phyloP scores from a whole-genome alignment of 108 stramenopile species.

The Cyclostephanos invisitatus region DNA sequence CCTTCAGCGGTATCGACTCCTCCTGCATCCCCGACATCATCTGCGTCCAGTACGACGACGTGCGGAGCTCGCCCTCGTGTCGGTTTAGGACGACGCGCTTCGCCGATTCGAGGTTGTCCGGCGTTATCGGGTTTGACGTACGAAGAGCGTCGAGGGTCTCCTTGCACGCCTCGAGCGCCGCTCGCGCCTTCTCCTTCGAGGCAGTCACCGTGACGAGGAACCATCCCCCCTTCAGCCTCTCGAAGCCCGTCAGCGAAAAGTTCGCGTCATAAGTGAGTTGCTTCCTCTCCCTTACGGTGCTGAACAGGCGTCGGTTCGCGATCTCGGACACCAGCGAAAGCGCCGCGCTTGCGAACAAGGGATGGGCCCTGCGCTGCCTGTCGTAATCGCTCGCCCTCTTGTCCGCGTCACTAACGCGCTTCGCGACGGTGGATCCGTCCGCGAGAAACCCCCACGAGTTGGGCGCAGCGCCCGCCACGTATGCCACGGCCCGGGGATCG shows the following conservation, averaged over 20 bases:
- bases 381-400: slow-evolving; percentile 80
- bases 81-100: slow-evolving; percentile 94
- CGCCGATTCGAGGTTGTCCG: slow-evolving; percentile 94
- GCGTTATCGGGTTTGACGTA: slow-evolving; percentile 71
- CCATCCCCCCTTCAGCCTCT: slow-evolving; percentile 93
- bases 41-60: slow-evolving; percentile 89
- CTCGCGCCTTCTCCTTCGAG: slow-evolving; percentile 93
- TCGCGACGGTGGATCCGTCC: slow-evolving; percentile 80
- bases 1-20: slow-evolving; percentile 91
- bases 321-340: slow-evolving; percentile 87
- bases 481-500: slow-evolving; percentile 94
- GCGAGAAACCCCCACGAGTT: slow-evolving; percentile 91
- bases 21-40: slow-evolving; percentile 94
- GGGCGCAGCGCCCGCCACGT: slow-evolving; percentile 93
- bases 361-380: slow-evolving; percentile 81
- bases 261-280: slow-evolving; percentile 98
- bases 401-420: slow-evolving; percentile 62
- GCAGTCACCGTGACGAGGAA: slow-evolving; percentile 96
- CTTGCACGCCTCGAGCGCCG: slow-evolving; percentile 92
- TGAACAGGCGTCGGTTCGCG: slow-evolving; percentile 91
- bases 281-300: slow-evolving; percentile 92
- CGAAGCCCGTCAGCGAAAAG: slow-evolving; percentile 91
- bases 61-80: slow-evolving; percentile 89
- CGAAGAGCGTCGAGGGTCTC: slow-evolving; percentile 84
- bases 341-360: slow-evolving; percentile 87